These are phyloP conservation scores for Crithidia thermophila DNA, from an alignment of 208 protist genomes.

Conservation along the genomic window DNA sequence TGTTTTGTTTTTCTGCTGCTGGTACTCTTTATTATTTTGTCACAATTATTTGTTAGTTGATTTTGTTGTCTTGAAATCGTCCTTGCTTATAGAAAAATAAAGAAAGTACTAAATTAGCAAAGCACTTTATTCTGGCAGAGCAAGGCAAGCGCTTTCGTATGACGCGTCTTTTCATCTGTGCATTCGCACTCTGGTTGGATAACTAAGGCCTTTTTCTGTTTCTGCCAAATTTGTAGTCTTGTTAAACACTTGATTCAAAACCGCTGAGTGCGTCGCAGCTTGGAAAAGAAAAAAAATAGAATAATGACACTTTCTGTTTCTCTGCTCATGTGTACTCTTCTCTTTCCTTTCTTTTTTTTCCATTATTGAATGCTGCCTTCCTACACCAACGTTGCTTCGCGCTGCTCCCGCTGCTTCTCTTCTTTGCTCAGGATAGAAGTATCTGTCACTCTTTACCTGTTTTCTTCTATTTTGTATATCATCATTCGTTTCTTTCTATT, in stretches of 20 bases:
- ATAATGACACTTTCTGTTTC: constrained; percentile 2
- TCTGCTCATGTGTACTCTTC: neutral
- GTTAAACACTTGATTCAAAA: neutral
- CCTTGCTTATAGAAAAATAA: no score
- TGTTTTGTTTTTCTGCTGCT: no score
- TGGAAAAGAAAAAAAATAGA: neutral
- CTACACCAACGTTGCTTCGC: neutral
- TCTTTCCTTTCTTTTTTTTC: constrained; percentile 6
- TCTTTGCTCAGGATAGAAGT: neutral
- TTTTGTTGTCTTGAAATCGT: no score
- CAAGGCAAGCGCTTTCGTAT: no score
- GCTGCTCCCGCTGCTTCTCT: neutral
- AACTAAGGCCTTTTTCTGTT: neutral
- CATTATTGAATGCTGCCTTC: neutral
- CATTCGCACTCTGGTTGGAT: neutral
- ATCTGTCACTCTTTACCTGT: constrained; percentile 1
- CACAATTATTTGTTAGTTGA: no score
- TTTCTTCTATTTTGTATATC: neutral
- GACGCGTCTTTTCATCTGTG: neutral
- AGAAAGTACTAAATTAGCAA: no score
- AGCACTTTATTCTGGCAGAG: no score
- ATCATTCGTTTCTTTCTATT: neutral
- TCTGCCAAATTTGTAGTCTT: neutral
- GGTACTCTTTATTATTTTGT: no score
- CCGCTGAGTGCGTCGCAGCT: neutral